Base-by-base conservation (phyloP, 352 stramenopile genomes). In the Phytophthora cactorum region DNA sequence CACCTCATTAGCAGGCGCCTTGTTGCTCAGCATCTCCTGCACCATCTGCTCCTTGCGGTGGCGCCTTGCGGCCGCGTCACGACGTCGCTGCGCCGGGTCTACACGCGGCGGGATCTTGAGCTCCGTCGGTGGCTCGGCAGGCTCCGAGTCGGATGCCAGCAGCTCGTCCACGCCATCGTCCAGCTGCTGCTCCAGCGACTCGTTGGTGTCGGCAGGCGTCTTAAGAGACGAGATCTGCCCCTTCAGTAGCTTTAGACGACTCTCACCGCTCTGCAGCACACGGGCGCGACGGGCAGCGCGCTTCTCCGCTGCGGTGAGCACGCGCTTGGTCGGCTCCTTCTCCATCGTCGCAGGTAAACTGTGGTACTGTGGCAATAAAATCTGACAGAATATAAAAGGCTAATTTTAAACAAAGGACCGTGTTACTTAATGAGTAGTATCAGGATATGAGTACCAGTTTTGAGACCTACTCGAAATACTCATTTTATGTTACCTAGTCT, bases 161-260 rank as follows among this genome's bases (percentile, higher is more conserved):
- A 85, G 61, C 57, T 91, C 81, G 6, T 81, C 60, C 5, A 82
- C 70, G 32, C 74, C 72, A 11, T 77, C 77, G 49, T 89, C 70
- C 50, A 85, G 52, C 34, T 79, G 58, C 25, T 74, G 70, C 49
- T 82, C 79, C 29, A 90, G 34, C 43, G 54, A 58, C 8, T 45
- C 62, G 54, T 54, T 28, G 55, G 75, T 63, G 34, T 56, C 34
- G 9, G 12, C 25, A 15, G 78, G 61, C 27, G 66, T 44, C 59
- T 91, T 83, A 15, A 92, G 78, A 4, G 82, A 81, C 25, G 72
- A 70, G 31, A 90, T 82, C 61, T 91, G 68, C 9, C 84, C 86
- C 58, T 82, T 90, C 22, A 94, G 56, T 7, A 92, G 66, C 72
- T 92, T 84, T 27, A 94, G 52, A 0, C 86, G 86, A 63, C 56